These are phyloP conservation scores for Limnanthes douglasii DNA, from an alignment of 345 rosid species.

Conservation along the genomic window DNA sequence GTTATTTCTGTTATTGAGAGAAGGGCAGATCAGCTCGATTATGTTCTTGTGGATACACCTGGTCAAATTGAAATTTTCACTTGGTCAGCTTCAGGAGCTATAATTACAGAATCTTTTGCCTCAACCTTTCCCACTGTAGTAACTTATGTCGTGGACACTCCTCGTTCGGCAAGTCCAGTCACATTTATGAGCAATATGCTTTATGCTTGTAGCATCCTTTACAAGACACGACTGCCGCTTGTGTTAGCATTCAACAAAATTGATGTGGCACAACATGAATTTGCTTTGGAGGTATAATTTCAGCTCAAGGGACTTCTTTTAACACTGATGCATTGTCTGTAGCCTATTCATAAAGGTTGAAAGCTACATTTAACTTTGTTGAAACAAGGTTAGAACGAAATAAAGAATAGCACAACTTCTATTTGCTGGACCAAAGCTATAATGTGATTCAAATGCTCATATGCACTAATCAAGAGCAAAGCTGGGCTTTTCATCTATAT, in stretches of 20 bases:
- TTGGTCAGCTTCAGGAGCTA: constrained; percentile 93
- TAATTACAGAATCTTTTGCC: constrained; percentile 80
- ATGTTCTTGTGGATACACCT: constrained; percentile 81
- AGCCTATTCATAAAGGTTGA: no score
- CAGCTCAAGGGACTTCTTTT: no score
- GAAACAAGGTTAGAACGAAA: no score
- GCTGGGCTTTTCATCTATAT: no score
- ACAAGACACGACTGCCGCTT: constrained; percentile 68
- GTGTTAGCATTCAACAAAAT: constrained; percentile 70
- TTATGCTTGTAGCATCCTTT: constrained; percentile 76
- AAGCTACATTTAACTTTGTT: no score
- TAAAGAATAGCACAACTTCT: no score
- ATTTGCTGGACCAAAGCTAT: no score
- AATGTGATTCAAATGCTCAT: no score
- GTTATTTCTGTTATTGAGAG: constrained; percentile 59
- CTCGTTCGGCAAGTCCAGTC: constrained; percentile 59
- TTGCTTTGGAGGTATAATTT: constrained; percentile 60
- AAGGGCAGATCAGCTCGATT: constrained; percentile 78
- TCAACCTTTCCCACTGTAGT: constrained; percentile 75
- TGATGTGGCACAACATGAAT: constrained; percentile 70
- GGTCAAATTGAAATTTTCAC: constrained; percentile 88
- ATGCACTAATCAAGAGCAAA: no score
- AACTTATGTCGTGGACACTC: constrained; percentile 69
- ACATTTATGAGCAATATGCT: constrained; percentile 90
- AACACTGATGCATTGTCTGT: no score